Percentiles rank a stretch among this genome's conserved stretches.
These are phyloP conservation scores for Cyberlindnera samutprakarnensis DNA, from an alignment of 805 yeast genomes.

Conservation along the genomic window DNA sequence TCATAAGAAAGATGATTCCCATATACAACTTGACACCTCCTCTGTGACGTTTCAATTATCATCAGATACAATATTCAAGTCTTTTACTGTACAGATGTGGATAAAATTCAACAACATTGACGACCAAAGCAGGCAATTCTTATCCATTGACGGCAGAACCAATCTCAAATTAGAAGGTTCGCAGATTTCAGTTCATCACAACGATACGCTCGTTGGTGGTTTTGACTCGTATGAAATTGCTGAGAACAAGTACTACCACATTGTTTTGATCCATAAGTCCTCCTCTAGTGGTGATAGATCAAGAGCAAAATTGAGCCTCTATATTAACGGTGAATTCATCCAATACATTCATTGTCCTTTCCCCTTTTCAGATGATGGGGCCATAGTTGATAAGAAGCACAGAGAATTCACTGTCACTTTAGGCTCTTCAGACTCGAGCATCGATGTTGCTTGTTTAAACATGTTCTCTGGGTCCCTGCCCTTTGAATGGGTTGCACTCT, in stretches of 20 bases:
- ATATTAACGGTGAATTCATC: slow-evolving; percentile 13
- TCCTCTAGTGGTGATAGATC: slow-evolving; percentile 7
- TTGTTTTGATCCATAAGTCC: slow-evolving; percentile 14
- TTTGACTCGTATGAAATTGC: slow-evolving; percentile 16
- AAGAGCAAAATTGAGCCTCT: slow-evolving; percentile 13
- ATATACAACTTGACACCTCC: slow-evolving; percentile 24
- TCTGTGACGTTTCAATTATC: slow-evolving; percentile 13
- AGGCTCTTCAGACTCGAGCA: slow-evolving; percentile 11
- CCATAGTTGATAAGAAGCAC: neutral
- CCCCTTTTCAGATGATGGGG: slow-evolving; percentile 8
- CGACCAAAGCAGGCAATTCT: slow-evolving; percentile 23
- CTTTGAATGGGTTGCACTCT: slow-evolving; percentile 44
- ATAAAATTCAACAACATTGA: slow-evolving; percentile 21
- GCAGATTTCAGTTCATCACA: slow-evolving; percentile 22
- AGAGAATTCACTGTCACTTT: slow-evolving; percentile 3
- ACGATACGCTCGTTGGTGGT: slow-evolving; percentile 3
- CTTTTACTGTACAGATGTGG: slow-evolving; percentile 23
- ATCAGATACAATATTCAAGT: neutral
- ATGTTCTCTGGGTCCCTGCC: slow-evolving; percentile 31
- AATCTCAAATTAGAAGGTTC: slow-evolving; percentile 26
- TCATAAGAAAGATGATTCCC: slow-evolving; percentile 12
- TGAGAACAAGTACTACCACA: slow-evolving; percentile 12
- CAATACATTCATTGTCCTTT: slow-evolving; percentile 15
- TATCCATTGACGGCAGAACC: slow-evolving; percentile 16
- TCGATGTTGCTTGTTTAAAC: slow-evolving; percentile 26